Evolutionary conservation across 306 rosid species (phyloP).

Genomic region (Alnus glutinosa): DNA sequence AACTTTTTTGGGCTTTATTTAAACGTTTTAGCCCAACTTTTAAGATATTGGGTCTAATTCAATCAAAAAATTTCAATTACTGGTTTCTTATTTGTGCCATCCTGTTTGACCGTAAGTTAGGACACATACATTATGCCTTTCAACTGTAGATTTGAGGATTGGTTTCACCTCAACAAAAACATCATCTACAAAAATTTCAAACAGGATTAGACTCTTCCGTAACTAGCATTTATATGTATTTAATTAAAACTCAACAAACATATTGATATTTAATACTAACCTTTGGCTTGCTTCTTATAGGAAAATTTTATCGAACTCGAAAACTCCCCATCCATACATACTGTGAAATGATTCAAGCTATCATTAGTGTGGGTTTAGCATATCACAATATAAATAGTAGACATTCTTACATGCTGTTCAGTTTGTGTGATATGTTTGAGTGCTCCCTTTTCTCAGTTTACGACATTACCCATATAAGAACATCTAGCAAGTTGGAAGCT

Average conservation of each 20-base stretch:
- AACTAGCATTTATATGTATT: constrained; percentile 2
- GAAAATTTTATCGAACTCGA: constrained; percentile 83
- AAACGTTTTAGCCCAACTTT: too few relatives aligned
- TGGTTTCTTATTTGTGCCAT: constrained; percentile 70
- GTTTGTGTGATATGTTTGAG: not conserved
- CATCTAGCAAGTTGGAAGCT: not conserved
- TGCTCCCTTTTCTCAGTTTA: not conserved
- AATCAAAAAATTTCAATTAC: too few relatives aligned
- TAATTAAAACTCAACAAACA: constrained; percentile 22
- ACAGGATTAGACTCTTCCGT: too few relatives aligned
- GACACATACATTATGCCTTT: constrained; percentile 86
- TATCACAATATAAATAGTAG: too few relatives aligned
- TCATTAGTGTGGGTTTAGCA: too few relatives aligned
- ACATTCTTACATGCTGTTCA: too few relatives aligned
- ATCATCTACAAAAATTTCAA: constrained; percentile 52
- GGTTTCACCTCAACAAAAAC: constrained; percentile 88
- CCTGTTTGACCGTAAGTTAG: constrained; percentile 96
- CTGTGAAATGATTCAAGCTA: too few relatives aligned
- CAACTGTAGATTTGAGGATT: constrained; percentile 79
- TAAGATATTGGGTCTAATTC: too few relatives aligned
- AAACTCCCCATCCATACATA: too few relatives aligned
- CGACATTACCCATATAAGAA: not conserved
- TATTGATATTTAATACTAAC: constrained; percentile 47
- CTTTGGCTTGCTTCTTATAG: constrained; percentile 75
- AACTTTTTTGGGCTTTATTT: too few relatives aligned